phyloP scores from a whole-genome alignment of 164 flowering plant species.

The Malania oleifera region DNA sequence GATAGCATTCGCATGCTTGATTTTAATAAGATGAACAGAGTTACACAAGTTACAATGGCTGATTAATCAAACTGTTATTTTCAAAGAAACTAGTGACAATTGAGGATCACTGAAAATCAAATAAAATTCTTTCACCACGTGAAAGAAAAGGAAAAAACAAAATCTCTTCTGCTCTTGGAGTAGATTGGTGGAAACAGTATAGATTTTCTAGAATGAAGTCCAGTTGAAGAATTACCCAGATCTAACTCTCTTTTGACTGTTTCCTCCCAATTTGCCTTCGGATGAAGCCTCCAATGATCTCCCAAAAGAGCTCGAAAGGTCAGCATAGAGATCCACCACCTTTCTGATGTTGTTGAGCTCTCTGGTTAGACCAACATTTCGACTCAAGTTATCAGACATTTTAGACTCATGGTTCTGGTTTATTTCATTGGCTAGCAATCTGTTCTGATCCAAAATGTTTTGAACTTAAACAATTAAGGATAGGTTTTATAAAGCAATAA shows the following conservation, averaged over 20 bases:
- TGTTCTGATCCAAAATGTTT: conserved; percentile 12
- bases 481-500: no score
- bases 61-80: conserved; percentile 20
- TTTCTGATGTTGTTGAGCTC: conserved; percentile 13
- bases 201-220: conserved; percentile 4
- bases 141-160: not conserved
- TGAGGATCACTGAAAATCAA: conserved; percentile 3
- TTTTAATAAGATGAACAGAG: conserved; percentile 13
- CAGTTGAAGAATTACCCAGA: no score
- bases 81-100: conserved; percentile 3
- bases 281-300: no score
- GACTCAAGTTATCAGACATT: conserved; percentile 8
- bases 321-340: conserved; percentile 8
- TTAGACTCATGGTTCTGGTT: conserved; percentile 13
- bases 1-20: not conserved
- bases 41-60: conserved; percentile 17
- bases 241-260: no score
- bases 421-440: conserved; percentile 7
- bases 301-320: conserved; percentile 12
- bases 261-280: no score
- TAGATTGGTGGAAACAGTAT: not conserved
- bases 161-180: conserved; percentile 7
- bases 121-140: not conserved
- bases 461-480: conserved; percentile 12
- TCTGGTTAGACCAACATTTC: conserved; percentile 10